Percentiles rank a stretch among this genome's conserved stretches.
phyloP scores from a whole-genome alignment of 352 stramenopile species.

The Phytophthora pini region DNA sequence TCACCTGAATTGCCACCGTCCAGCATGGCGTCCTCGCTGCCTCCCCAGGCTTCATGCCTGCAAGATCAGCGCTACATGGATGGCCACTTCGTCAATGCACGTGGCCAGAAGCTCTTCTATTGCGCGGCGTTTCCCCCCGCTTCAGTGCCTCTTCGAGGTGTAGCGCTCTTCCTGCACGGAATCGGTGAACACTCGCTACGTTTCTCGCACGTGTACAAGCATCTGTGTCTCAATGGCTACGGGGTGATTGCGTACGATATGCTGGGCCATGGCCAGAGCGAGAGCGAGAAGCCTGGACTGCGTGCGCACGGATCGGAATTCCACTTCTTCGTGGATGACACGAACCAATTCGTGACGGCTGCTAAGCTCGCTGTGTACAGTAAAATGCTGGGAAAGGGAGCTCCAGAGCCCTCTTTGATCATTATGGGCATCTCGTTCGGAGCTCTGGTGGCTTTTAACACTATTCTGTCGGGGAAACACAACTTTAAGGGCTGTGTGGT shows the following conservation, averaged over 20 bases:
- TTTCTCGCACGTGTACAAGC: conserved; percentile 65
- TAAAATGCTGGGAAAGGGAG: conserved; percentile 37
- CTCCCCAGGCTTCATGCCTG: conserved; percentile 17
- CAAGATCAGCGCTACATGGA: conserved; percentile 42
- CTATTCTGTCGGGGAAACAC: conserved; percentile 53
- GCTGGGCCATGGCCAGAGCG: conserved; percentile 61
- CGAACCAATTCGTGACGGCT: conserved; percentile 59
- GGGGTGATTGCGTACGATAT: conserved; percentile 74
- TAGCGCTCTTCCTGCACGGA: conserved; percentile 71
- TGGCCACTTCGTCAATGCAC: conserved; percentile 52
- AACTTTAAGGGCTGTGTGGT: conserved; percentile 57
- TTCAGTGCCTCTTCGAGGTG: conserved; percentile 39
- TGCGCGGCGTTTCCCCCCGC: conserved; percentile 50
- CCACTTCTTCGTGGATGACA: conserved; percentile 73
- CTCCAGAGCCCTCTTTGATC: conserved; percentile 37
- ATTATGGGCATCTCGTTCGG: conserved; percentile 80
- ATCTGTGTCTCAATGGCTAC: conserved; percentile 51
- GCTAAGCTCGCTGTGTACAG: conserved; percentile 48
- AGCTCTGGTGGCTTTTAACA: conserved; percentile 65
- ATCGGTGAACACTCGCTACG: conserved; percentile 69
- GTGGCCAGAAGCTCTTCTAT: conserved; percentile 65
- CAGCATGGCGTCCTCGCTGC: conserved; percentile 12
- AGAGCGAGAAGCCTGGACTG: conserved; percentile 42
- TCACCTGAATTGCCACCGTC: background rate
- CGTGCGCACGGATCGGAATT: conserved; percentile 62